Base-by-base conservation (phyloP, 2,329 filamentous ascomycete genomes). In the Aureobasidium sp. region DNA sequence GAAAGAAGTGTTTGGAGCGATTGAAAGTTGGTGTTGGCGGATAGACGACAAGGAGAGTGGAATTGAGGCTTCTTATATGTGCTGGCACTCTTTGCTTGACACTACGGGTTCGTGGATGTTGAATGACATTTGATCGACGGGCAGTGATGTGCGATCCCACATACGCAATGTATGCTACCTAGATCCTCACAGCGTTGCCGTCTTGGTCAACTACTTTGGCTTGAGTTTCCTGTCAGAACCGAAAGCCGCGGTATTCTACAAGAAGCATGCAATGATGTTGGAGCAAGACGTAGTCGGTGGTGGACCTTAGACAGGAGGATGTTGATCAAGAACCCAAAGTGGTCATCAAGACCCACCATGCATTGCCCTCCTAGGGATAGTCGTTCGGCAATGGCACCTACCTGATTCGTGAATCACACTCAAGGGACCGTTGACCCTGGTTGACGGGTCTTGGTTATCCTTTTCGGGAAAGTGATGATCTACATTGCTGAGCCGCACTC, bases 81-180 rank as follows among this genome's bases (percentile, higher is more conserved):
- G 42, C 35, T 25, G 11, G n/a, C n/a, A n/a, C 27, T 8, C 27
- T 29, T 29, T n/a, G 27, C 11, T 30, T 21, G 6, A 17, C 8
- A 22, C 10, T 32, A 27, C 30, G 14, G 12, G 17, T 16, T 12
- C 8, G 24, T 19, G 24, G 17, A 30, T 42, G 24, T 16, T 42
- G 8, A 25, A 35, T 25, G 42, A 21, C 22, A 37, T 17, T 29
- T 17, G 45, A 38, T 37, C 32, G 34, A 37, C 34, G 24, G 16
- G 27, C 32, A 19, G n/a, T 38, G 45, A 49, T 49, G 45, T 49
- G 45, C 45, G 29, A 38, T 38, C 17, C 34, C 45, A 49, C 45
- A 49, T 49, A 49, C 45, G 45, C 45, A 49, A 49, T 49, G 19
- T 6, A 17, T 22, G 27, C 17, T 44, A 27, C 30, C 27, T 16